These are phyloP conservation scores for Penicillium oxalicum DNA, from an alignment of 2,329 filamentous ascomycete species.

Conservation along the genomic window DNA sequence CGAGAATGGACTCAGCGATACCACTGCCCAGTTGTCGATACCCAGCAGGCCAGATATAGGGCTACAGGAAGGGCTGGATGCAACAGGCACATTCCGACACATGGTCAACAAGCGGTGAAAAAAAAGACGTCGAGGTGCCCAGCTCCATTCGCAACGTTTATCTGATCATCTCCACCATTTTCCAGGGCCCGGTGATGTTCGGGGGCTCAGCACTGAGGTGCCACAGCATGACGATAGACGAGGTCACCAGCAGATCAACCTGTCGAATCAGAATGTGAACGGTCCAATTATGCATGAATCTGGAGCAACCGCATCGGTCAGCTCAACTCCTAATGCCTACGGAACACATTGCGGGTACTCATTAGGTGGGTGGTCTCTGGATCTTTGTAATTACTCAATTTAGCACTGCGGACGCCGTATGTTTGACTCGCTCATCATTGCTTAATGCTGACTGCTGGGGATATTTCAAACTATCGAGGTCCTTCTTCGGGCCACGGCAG, in stretches of 20 bases:
- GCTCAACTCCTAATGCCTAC: neutral
- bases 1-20: too few species aligned
- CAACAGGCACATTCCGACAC: neutral
- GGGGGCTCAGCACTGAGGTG: conserved; percentile 5
- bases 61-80: too few species aligned
- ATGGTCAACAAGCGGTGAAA: conserved; percentile 20
- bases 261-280: neutral
- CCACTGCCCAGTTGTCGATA: too few species aligned
- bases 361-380: too few species aligned
- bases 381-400: too few species aligned
- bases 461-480: neutral
- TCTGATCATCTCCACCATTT: conserved; percentile 14
- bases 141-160: conserved; percentile 14
- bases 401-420: too few species aligned
- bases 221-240: conserved; percentile 7
- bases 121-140: neutral
- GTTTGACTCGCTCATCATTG: too few species aligned
- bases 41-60: too few species aligned
- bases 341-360: too few species aligned
- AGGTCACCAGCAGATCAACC: conserved; percentile 2
- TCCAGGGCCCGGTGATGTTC: conserved; percentile 1
- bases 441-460: too few species aligned
- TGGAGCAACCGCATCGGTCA: neutral
- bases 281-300: conserved; percentile 2
- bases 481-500: too few species aligned